Conservation (phyloP, 805 yeast species). For the Suhomyces kilbournensis region DNA sequence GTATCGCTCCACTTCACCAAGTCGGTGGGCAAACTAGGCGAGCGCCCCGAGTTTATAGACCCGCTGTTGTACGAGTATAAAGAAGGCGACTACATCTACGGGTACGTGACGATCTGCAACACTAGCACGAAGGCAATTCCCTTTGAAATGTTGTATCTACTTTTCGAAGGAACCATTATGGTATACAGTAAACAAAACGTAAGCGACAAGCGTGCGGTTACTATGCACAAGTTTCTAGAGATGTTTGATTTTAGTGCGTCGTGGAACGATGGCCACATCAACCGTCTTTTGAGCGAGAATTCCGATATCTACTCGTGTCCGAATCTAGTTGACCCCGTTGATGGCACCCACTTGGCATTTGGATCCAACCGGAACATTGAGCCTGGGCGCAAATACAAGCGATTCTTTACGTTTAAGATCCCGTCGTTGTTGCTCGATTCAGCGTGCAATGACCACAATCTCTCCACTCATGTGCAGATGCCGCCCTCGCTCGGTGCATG, state of each 20-base stretch:
- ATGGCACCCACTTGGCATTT: conserved; percentile 21
- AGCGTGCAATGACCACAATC: conserved; percentile 32
- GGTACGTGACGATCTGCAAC: conserved; percentile 48
- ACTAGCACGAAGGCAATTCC: conserved; percentile 39
- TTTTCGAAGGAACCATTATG: conserved; percentile 50
- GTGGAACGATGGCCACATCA: conserved; percentile 39
- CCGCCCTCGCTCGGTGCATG: conserved; percentile 34
- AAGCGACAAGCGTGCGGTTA: neutral
- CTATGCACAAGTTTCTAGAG: conserved; percentile 34
- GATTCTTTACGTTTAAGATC: conserved; percentile 41
- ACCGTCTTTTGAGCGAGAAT: conserved; percentile 28
- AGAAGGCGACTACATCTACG: conserved; percentile 66
- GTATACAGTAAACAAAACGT: conserved; percentile 17
- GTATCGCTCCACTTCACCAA: conserved; percentile 32
- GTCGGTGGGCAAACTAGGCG: conserved; percentile 28
- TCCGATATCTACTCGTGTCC: conserved; percentile 14
- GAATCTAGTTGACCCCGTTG: conserved; percentile 22
- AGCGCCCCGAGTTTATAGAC: conserved; percentile 26
- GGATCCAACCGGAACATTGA: conserved; percentile 10
- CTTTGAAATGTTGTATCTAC: conserved; percentile 61
- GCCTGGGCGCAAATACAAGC: conserved; percentile 28
- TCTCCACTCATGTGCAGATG: conserved; percentile 29
- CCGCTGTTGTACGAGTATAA: conserved; percentile 47
- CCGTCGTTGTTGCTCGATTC: conserved; percentile 37
- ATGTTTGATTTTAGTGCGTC: conserved; percentile 54